phyloP scores from a whole-genome alignment of 352 stramenopile genomes.

The Pythium apleroticum region DNA sequence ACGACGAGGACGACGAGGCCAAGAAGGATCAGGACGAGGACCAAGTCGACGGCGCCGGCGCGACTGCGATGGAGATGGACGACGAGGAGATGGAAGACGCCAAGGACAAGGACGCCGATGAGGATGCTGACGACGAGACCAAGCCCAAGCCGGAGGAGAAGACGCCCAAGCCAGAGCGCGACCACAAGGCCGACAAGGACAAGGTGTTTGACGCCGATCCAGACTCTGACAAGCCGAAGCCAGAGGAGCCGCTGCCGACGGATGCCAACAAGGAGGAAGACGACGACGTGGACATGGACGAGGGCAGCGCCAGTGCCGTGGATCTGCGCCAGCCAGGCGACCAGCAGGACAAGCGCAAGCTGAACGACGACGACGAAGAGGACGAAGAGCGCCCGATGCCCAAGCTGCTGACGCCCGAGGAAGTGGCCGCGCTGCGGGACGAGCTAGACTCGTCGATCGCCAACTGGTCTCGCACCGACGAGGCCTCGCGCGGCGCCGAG shows the following conservation, averaged over 20 bases:
- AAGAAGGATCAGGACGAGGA: conserved; percentile 44
- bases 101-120: conserved; percentile 9
- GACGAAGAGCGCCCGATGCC: conserved; percentile 37
- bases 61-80: conserved; percentile 64
- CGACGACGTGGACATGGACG: conserved; percentile 29
- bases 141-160: conserved; percentile 23
- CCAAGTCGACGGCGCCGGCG: conserved; percentile 35
- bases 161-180: conserved; percentile 17
- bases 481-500: conserved; percentile 54
- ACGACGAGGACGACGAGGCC: conserved; percentile 45
- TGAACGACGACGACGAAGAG: conserved; percentile 28
- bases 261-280: conserved; percentile 16
- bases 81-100: conserved; percentile 45
- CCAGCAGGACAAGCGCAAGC: conserved; percentile 7
- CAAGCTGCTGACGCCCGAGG: conserved; percentile 55
- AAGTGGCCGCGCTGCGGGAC: conserved; percentile 72
- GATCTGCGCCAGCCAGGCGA: conserved; percentile 11
- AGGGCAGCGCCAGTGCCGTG: conserved; percentile 13
- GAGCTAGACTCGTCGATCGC: conserved; percentile 81
- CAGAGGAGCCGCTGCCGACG: conserved; percentile 9
- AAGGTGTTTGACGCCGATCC: conserved; percentile 16
- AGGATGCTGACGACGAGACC: conserved; percentile 25
- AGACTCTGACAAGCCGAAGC: conserved; percentile 16
- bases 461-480: conserved; percentile 48
- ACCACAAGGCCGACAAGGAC: conserved; percentile 21